Percentiles rank a stretch among this genome's conserved stretches.
phyloP scores from a whole-genome alignment of 2,329 filamentous ascomycete genomes.

The Pseudocercospora musae region DNA sequence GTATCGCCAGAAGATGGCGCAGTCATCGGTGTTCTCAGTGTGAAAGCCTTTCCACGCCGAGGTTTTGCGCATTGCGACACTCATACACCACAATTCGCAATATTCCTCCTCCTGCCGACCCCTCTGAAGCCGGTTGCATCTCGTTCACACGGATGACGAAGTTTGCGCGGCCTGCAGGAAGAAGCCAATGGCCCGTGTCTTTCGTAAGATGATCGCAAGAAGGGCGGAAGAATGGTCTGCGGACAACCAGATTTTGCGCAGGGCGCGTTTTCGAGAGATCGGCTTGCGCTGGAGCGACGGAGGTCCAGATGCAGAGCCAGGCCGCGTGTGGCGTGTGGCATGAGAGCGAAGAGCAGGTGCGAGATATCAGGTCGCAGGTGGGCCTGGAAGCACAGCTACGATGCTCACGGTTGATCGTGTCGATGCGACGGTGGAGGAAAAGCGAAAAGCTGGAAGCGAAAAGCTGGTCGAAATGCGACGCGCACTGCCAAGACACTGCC shows the following conservation, averaged over 20 bases:
- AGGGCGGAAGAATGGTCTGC: neutral
- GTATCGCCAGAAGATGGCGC: conserved; percentile 9
- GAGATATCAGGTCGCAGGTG: neutral
- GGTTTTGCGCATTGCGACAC: neutral
- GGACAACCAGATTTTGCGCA: too few species aligned
- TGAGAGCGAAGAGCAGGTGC: neutral
- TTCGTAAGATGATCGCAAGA: neutral
- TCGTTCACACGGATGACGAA: too few species aligned
- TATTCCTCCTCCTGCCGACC: neutral
- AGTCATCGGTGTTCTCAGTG: conserved; percentile 15
- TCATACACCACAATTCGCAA: neutral
- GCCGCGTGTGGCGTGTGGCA: neutral
- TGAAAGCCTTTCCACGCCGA: neutral
- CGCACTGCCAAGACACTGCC: neutral
- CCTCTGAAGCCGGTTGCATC: neutral
- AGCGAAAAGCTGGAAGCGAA: too few species aligned
- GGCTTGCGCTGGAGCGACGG: neutral
- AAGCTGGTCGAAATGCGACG: neutral
- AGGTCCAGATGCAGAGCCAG: neutral
- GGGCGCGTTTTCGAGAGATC: neutral
- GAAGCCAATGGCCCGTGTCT: neutral
- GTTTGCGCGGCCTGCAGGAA: neutral
- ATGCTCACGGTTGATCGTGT: neutral
- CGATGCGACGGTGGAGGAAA: too few species aligned
- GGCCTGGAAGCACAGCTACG: neutral